Conservation (phyloP, 139 green algal species). For the Volvox reticuliferus region DNA sequence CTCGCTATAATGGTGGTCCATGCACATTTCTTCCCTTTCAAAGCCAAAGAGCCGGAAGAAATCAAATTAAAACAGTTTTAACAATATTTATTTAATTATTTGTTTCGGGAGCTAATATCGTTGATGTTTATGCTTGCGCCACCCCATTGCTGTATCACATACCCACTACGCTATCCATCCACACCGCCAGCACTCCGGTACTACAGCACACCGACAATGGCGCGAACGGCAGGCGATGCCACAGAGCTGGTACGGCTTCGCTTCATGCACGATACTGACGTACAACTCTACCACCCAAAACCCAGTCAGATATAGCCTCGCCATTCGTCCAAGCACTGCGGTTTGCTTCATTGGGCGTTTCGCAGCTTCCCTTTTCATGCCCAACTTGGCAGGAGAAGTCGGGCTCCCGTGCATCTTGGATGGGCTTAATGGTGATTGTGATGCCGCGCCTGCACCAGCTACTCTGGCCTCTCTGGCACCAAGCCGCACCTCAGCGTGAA, state of each 20-base stretch:
- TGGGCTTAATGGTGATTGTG: no score
- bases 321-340: neutral
- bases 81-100: no score
- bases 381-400: no score
- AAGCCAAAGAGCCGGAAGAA: no score
- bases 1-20: no score
- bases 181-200: slow-evolving; percentile 67
- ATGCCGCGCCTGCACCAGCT: no score
- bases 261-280: slow-evolving; percentile 67
- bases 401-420: no score
- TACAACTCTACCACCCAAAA: slow-evolving; percentile 83
- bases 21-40: no score
- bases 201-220: slow-evolving; percentile 89
- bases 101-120: no score
- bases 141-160: neutral
- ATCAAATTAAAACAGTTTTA: no score
- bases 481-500: neutral
- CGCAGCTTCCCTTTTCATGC: no score
- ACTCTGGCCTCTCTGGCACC: no score
- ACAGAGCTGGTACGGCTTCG: slow-evolving; percentile 23
- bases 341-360: neutral
- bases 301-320: slow-evolving; percentile 66
- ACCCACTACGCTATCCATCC: slow-evolving; percentile 44
- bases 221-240: slow-evolving; percentile 83
- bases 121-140: neutral